Evolutionary conservation across 257 asterid species (phyloP), one percentile per base, ranked within the genome.

Genomic region (Sherardia arvensis): DNA sequence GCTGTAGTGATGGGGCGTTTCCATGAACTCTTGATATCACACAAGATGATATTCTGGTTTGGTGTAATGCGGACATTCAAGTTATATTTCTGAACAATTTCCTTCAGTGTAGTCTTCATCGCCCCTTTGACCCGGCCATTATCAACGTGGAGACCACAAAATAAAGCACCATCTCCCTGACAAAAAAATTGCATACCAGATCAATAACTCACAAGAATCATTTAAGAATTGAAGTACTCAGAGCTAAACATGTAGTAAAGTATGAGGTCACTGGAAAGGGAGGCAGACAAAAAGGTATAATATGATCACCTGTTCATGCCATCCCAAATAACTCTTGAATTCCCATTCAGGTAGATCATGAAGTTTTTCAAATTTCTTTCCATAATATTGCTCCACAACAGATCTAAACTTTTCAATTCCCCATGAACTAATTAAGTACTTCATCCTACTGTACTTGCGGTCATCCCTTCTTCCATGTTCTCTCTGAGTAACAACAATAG

Each of bases 401-500:
- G 65, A 62, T 76, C 83, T 84, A 76, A 92, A 92, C 85, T 92
- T 92, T 49, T 89, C 97, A 14, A 92, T 89, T 38, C 99, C 99
- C 99, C 99, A 92, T 9, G 96, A 87, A 80, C 91, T 85, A 69
- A 92, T 68, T 45, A 92, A 81, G 78, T 92, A 92, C 79, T 92
- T 92, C 97, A 92, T 77, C 70, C 99, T 92, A 75, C 99, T 92
- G 72, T 87, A 92, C 78, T 71, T 92, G 53, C 99, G 97, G 54
- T 92, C 99, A 78, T 92, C 99, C 82, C 99, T 84, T 84, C 99
- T 82, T 65, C 99, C 99, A 68, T 89, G 76, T 71, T 92, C 97
- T 76, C 97, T 80, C 63, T 89, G 97, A 38, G 97, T 85, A 48
- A 85, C 99, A 36, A 90, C 97, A 71, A 92, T 89, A 64, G 99